These are phyloP conservation scores for Podospora sp. DNA, from an alignment of 495 filamentous ascomycete genomes.

Conservation along the genomic window DNA sequence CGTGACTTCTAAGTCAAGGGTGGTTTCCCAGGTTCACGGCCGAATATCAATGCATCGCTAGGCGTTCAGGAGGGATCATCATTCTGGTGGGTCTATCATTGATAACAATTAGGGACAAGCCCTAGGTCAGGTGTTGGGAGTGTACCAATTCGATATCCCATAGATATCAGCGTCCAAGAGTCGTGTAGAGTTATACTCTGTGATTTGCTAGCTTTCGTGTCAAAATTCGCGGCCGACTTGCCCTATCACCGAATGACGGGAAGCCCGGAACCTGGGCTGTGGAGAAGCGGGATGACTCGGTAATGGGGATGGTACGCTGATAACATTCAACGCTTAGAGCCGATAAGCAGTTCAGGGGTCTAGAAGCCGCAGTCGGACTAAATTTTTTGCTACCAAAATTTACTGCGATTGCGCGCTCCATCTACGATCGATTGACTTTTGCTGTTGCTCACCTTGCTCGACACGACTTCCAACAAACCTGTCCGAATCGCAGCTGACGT, in stretches of 20 bases:
- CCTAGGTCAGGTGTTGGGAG: not conserved
- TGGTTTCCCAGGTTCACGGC: not conserved
- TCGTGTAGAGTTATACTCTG: not conserved
- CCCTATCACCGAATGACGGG: not conserved
- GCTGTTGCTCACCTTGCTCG: not conserved
- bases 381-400: constrained; percentile 2
- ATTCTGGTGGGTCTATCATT: not conserved
- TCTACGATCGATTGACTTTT: not conserved
- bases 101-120: not conserved
- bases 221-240: too few species aligned
- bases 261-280: not conserved
- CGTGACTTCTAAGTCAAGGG: constrained; percentile 63
- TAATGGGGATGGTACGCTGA: not conserved
- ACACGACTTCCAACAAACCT: not conserved
- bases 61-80: not conserved
- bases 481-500: not conserved
- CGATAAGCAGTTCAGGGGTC: constrained; percentile 5
- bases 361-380: not conserved
- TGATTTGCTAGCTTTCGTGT: not conserved
- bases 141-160: not conserved
- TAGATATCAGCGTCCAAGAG: not conserved
- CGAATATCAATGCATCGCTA: not conserved
- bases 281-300: not conserved
- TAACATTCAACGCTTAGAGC: not conserved
- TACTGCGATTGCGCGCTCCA: not conserved